A percentile compares a stretch with the other conserved stretches of the same genome.
phyloP scores from a whole-genome alignment of 73 alveolate genomes.

The Uronychia binucleata region DNA sequence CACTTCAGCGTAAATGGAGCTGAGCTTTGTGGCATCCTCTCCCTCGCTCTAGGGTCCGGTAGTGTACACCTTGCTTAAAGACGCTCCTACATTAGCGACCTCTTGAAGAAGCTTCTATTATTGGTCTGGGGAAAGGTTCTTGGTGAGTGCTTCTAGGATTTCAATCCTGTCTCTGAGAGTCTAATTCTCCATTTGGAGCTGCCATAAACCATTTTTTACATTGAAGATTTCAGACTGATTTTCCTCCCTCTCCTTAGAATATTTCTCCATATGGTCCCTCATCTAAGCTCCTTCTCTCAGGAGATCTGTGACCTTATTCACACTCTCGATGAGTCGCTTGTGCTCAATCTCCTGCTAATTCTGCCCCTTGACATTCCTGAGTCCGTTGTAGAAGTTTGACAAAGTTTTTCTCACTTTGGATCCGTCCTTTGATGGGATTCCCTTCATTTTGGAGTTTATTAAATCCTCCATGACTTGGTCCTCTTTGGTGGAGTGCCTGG shows the following conservation, averaged over 20 bases:
- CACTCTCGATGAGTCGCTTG: slow-evolving; percentile 43
- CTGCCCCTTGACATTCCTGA: not conserved
- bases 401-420: not conserved
- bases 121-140: not conserved
- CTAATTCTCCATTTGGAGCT: slow-evolving; percentile 25
- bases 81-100: not conserved
- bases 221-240: slow-evolving; percentile 10
- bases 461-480: not conserved
- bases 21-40: not conserved
- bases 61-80: not conserved
- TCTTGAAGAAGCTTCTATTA: not conserved
- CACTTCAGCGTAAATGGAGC: not conserved
- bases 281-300: slow-evolving; percentile 37
- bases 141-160: slow-evolving; percentile 31
- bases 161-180: slow-evolving; percentile 41
- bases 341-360: not conserved
- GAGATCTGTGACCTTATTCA: slow-evolving; percentile 56
- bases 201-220: not conserved
- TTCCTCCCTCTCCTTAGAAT: slow-evolving; percentile 1
- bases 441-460: not conserved
- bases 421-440: not conserved
- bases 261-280: slow-evolving; percentile 42
- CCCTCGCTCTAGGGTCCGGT: not conserved
- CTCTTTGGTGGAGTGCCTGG: not conserved
- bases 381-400: not conserved